Evolutionary conservation across 768 basidiomycete genomes (phyloP).

Genomic region (Pseudohyphozyma bogoriensis): DNA sequence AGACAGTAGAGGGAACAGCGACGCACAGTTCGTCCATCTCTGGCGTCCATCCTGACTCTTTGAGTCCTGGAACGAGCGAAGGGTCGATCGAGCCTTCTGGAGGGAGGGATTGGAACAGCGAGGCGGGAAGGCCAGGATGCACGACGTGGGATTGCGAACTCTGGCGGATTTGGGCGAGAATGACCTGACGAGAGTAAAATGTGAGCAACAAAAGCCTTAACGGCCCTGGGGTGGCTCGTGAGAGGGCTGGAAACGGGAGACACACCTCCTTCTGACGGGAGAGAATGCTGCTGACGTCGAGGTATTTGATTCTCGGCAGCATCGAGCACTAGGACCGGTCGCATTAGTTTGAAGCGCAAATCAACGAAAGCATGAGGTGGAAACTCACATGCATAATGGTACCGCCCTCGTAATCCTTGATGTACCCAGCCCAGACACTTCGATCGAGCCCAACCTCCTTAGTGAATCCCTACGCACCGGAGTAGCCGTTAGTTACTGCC

Average conservation of each 20-base stretch:
- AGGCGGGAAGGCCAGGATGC: slow-evolving; percentile 66
- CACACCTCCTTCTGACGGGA: slow-evolving; percentile 63
- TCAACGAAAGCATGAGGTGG: not conserved
- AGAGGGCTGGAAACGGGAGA: not conserved
- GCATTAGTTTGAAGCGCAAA: not conserved
- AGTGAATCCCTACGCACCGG: slow-evolving; percentile 57
- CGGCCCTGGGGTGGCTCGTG: not conserved
- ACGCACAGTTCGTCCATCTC: slow-evolving; percentile 60
- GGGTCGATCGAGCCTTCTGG: slow-evolving; percentile 47
- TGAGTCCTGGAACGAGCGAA: slow-evolving; percentile 74
- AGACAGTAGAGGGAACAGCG: no score
- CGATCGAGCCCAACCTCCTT: slow-evolving; percentile 92
- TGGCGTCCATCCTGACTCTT: slow-evolving; percentile 77
- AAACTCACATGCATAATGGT: slow-evolving; percentile 77
- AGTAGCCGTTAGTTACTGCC: not conserved
- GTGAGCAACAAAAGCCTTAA: no score
- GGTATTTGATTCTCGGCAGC: slow-evolving; percentile 83
- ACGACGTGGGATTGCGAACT: slow-evolving; percentile 78
- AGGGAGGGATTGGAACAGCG: slow-evolving; percentile 32
- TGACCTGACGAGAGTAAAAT: slow-evolving; percentile 43
- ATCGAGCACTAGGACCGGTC: slow-evolving; percentile 56
- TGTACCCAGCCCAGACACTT: slow-evolving; percentile 92
- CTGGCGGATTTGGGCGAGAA: slow-evolving; percentile 75
- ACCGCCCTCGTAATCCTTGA: slow-evolving; percentile 98
- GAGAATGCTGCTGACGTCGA: slow-evolving; percentile 65